Percentiles rank a stretch among this genome's conserved stretches.
These are phyloP conservation scores for Leucosporidium yakuticum DNA, from an alignment of 768 basidiomycete species.

Conservation along the genomic window DNA sequence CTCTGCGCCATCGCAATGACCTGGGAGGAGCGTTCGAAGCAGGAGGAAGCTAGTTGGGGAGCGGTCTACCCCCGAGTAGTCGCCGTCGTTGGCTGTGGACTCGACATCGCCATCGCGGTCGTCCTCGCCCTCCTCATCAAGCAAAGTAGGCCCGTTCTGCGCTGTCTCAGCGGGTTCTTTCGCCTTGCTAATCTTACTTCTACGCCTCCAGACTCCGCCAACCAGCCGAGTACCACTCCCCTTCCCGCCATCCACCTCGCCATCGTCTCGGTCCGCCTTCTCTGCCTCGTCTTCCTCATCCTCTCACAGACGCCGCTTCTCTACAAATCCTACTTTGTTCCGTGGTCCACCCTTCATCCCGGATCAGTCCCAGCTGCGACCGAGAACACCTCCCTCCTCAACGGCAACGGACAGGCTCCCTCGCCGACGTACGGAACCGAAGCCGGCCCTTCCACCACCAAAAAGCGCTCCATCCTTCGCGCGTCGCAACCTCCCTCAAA, in stretches of 20 bases:
- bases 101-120: slow-evolving; percentile 59
- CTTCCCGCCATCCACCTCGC: slow-evolving; percentile 45
- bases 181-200: slow-evolving; percentile 45
- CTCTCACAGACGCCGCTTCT: slow-evolving; percentile 22
- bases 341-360: background rate
- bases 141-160: slow-evolving; percentile 43
- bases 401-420: slow-evolving; percentile 3
- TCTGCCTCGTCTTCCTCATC: slow-evolving; percentile 27
- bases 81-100: slow-evolving; percentile 52
- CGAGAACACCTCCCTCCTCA: slow-evolving; percentile 24
- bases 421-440: background rate
- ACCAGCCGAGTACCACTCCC: slow-evolving; percentile 42
- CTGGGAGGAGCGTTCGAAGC: slow-evolving; percentile 67
- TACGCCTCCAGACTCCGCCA: slow-evolving; percentile 43
- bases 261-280: slow-evolving; percentile 27
- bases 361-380: background rate
- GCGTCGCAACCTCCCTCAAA: slow-evolving; percentile 40
- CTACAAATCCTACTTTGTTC: slow-evolving; percentile 19
- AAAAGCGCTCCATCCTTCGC: slow-evolving; percentile 30
- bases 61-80: slow-evolving; percentile 41
- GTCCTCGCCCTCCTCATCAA: slow-evolving; percentile 50
- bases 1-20: slow-evolving; percentile 51
- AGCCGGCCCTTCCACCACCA: background rate
- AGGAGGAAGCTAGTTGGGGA: slow-evolving; percentile 54
- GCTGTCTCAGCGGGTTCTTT: slow-evolving; percentile 13